Base-by-base conservation (phyloP, 2,329 filamentous ascomycete species). In the Didymella pinodella region DNA sequence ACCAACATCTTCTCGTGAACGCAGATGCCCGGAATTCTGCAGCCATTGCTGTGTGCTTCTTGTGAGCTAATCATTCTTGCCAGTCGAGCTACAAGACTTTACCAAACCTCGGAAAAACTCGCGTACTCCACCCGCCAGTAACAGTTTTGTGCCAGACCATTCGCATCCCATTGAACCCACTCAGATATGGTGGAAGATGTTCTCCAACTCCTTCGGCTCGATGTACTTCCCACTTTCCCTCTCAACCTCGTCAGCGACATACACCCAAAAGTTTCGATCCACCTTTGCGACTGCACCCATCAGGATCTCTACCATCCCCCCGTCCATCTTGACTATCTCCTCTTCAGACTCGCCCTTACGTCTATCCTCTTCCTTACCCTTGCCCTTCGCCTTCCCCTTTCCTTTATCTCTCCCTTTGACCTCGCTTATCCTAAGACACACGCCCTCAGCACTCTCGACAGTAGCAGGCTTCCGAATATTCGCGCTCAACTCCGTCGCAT, bases 181-280 rank as follows among this genome's bases (percentile, higher is more conserved):
- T 40, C 11, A 65, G 32, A 65, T 55, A 8, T 57, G 36, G 49
- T 68, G 63, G 29, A 61, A 74, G 1, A 67, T 49, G 2, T 49
- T 64, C 40, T 67, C 60, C 44, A 73, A 25, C 12, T 58, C 66
- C 16, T 64, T 54, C 2, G 64, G 48, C 40, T 69, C 63, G 49
- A 70, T 71, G 28, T 69, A 41, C 53, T 59, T 72, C 1, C 67
- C 67, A 14, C 55, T 68, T 10, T 48, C 46, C 43, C 69, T 47
- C 65, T 75, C 71, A 62, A 76, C 44, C 61, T 73, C 69, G 62
- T 75, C 70, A 14, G 72, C 72, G 0, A 77, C 73, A 18, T 62
- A 56, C 5, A 51, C 57, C 75, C 74, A 78, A 32, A 74, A 74
- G 32, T 73, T 68, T 1, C 68, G 44, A 46, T 70, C 60, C 7